Conservation (phyloP, 2,329 filamentous ascomycete genomes). For the Aspergillus sp. region DNA sequence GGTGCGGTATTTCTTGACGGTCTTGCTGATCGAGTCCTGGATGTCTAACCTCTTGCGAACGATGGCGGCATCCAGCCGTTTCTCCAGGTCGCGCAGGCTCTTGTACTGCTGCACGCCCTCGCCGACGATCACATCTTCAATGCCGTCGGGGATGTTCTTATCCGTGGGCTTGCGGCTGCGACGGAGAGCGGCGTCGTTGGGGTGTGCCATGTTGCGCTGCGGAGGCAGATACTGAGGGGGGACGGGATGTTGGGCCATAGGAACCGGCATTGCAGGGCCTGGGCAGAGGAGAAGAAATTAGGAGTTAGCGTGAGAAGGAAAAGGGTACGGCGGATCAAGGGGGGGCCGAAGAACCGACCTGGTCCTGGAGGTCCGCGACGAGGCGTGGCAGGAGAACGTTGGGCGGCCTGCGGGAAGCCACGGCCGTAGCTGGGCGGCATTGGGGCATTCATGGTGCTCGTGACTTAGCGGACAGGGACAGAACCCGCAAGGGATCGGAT, state of each 20-base stretch:
- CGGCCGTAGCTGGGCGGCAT: constrained; percentile 45
- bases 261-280: constrained; percentile 35
- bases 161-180: constrained; percentile 89
- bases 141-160: constrained; percentile 87
- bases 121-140: constrained; percentile 78
- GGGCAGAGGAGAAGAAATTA: constrained; percentile 14
- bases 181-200: constrained; percentile 61
- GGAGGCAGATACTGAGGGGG: constrained; percentile 39
- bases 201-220: constrained; percentile 38
- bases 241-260: constrained; percentile 38
- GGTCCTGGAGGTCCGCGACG: constrained; percentile 39
- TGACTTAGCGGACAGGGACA: neutral
- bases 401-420: constrained; percentile 39
- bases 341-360: constrained; percentile 29
- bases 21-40: constrained; percentile 73
- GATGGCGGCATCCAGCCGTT: constrained; percentile 85
- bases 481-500: constrained; percentile 7
- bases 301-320: constrained; percentile 11
- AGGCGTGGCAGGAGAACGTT: constrained; percentile 44
- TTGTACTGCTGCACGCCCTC: constrained; percentile 81
- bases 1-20: constrained; percentile 76
- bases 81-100: constrained; percentile 81
- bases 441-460: constrained; percentile 37
- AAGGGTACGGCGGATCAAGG: constrained; percentile 13
- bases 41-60: constrained; percentile 92